Evolutionary conservation across 176 grass and related monocot species (phyloP).

Genomic region (Bolboschoenus planiculmis): DNA sequence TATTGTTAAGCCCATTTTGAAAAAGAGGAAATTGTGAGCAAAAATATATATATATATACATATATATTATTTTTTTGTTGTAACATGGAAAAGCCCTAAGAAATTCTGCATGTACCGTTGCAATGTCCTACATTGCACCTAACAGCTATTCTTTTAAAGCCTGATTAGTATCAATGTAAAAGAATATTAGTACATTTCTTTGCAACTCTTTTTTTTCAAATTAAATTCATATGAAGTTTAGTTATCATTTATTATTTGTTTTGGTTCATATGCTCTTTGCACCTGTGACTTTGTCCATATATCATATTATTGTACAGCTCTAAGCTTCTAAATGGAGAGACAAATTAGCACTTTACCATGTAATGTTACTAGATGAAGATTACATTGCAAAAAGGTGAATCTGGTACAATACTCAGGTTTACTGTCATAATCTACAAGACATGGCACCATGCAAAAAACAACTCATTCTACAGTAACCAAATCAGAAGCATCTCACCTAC

Average conservation of each 20-base stretch:
- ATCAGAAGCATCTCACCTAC: constrained; percentile 22
- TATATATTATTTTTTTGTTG: too few species aligned
- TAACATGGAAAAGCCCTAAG: background rate
- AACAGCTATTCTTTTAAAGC: background rate
- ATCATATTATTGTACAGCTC: background rate
- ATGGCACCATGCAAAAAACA: constrained; percentile 5
- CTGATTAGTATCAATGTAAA: background rate
- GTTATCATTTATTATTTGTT: background rate
- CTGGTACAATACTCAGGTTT: constrained; percentile 6
- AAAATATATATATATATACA: too few species aligned
- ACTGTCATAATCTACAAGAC: constrained; percentile 13
- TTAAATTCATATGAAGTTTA: background rate
- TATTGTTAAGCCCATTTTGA: background rate
- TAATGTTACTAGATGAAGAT: background rate
- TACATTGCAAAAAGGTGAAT: background rate
- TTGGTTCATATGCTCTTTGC: background rate
- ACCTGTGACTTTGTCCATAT: background rate
- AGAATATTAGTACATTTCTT: background rate
- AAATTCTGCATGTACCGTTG: background rate
- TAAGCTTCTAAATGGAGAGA: background rate
- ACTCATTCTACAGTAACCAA: background rate
- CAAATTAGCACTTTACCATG: background rate
- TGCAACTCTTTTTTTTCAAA: background rate
- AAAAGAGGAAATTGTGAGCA: background rate
- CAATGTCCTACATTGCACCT: background rate